phyloP scores from a whole-genome alignment of 176 grass and related monocot genomes.

The Luzula sylvatica region DNA sequence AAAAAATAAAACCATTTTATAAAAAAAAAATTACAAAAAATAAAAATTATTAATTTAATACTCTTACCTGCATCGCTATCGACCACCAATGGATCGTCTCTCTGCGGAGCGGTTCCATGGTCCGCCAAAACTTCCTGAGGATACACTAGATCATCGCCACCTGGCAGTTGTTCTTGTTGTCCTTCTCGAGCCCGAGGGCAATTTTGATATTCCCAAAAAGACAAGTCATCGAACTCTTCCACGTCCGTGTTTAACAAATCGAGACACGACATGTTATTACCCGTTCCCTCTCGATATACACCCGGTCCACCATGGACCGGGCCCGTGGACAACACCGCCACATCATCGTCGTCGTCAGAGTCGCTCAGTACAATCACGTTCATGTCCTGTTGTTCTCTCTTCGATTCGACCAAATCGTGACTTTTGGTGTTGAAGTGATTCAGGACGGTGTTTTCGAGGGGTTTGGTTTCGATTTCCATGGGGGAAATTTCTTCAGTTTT shows the following conservation, averaged over 20 bases:
- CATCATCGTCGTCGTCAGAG: conserved; percentile 81
- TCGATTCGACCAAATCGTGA: conserved; percentile 26
- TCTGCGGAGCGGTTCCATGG: conserved; percentile 23
- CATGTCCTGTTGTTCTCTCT: conserved; percentile 17
- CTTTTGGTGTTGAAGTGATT: conserved; percentile 4
- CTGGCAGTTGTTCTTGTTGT: background rate
- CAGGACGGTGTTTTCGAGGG: conserved; percentile 15
- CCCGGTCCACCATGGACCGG: conserved; percentile 25
- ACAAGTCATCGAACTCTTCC: conserved; percentile 33
- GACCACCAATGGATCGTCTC: conserved; percentile 13
- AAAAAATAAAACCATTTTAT: background rate
- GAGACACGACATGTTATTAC: conserved; percentile 26
- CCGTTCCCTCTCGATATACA: conserved; percentile 32
- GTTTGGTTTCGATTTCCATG: conserved; percentile 18
- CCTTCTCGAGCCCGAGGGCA: conserved; percentile 27
- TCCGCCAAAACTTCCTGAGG: conserved; percentile 17
- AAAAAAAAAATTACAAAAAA: conserved; percentile 8
- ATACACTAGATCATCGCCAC: conserved; percentile 21
- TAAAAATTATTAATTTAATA: conserved; percentile 6
- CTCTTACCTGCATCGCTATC: conserved; percentile 14
- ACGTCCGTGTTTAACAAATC: conserved; percentile 30
- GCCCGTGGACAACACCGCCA: conserved; percentile 31
- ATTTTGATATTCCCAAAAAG: conserved; percentile 42
- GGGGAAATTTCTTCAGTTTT: conserved; percentile 31
- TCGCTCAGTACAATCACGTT: conserved; percentile 79